Percentiles rank a stretch among this genome's conserved stretches.
These are phyloP conservation scores for Colletotrichum camelliae DNA, from an alignment of 2,329 filamentous ascomycete genomes.

Conservation along the genomic window DNA sequence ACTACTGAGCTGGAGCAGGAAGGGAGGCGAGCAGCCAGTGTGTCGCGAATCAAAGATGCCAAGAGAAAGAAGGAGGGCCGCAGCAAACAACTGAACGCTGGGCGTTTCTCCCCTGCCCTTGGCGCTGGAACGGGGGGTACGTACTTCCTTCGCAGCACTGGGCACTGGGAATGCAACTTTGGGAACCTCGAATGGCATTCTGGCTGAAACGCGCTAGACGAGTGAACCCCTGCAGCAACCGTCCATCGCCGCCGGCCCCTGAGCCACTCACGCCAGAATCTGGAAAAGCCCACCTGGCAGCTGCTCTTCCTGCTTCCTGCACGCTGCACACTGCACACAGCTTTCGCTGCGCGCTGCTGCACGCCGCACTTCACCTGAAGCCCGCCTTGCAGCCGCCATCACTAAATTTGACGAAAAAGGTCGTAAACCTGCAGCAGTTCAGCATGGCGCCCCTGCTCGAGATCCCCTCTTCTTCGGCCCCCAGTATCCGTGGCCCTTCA, in stretches of 20 bases:
- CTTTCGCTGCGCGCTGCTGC: neutral
- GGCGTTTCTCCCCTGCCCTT: neutral
- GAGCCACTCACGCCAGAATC: neutral
- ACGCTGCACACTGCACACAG: neutral
- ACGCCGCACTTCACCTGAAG: constrained; percentile 2
- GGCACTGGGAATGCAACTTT: neutral
- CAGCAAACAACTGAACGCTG: neutral
- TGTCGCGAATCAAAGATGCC: neutral
- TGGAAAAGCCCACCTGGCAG: neutral
- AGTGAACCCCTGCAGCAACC: constrained; percentile 10
- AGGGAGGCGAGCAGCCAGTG: neutral
- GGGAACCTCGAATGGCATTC: constrained; percentile 7
- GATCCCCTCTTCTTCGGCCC: neutral
- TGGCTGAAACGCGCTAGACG: constrained; percentile 15
- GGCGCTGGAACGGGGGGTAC: neutral
- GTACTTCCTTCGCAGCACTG: neutral
- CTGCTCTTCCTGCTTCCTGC: neutral
- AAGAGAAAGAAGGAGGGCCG: neutral
- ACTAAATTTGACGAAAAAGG: neutral
- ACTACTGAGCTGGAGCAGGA: neutral
- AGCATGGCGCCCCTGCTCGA: neutral
- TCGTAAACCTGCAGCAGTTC: neutral
- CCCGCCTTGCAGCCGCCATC: neutral
- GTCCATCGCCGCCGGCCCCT: neutral
- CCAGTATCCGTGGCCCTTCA: neutral